These are phyloP conservation scores for Bjerkandera adusta DNA, from an alignment of 1,284 basidiomycete genomes.

Conservation along the genomic window DNA sequence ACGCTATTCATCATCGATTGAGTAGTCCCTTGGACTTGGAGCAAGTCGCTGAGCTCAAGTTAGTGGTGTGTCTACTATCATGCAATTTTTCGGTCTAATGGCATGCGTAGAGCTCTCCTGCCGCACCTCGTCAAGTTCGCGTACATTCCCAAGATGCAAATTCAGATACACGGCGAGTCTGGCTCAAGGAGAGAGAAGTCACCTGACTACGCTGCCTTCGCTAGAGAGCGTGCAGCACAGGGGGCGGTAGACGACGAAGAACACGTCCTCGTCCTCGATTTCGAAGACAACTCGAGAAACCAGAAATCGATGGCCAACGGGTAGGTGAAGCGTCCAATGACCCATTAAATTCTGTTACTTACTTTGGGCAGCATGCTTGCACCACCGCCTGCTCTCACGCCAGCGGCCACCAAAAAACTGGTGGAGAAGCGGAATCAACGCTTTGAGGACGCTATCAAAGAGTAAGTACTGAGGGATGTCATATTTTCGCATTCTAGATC, in stretches of 20 bases:
- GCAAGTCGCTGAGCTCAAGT: slow-evolving; percentile 87
- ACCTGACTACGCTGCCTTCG: slow-evolving; percentile 5
- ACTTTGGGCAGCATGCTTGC: slow-evolving; percentile 37
- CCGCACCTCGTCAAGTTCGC: slow-evolving; percentile 83
- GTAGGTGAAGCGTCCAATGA: slow-evolving; percentile 19
- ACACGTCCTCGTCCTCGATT: slow-evolving; percentile 74
- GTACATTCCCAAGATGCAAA: slow-evolving; percentile 69
- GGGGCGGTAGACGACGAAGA: slow-evolving; percentile 42
- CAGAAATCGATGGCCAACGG: slow-evolving; percentile 30
- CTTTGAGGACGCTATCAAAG: slow-evolving; percentile 69
- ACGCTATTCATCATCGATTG: neutral
- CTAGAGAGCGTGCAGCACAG: neutral
- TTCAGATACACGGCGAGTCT: slow-evolving; percentile 49
- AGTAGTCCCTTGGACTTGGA: slow-evolving; percentile 75
- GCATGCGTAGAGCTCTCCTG: slow-evolving; percentile 60
- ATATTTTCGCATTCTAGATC: neutral
- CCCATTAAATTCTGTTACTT: neutral
- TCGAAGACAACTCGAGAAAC: slow-evolving; percentile 56
- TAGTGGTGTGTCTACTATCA: slow-evolving; percentile 21
- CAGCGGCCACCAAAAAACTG: slow-evolving; percentile 63
- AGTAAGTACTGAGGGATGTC: slow-evolving; percentile 43
- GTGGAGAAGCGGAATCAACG: slow-evolving; percentile 70
- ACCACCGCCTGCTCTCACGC: slow-evolving; percentile 50
- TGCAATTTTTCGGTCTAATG: neutral
- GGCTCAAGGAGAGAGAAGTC: neutral